Conservation (phyloP, 176 grass and related monocot genomes). For the Ananas comosus region DNA sequence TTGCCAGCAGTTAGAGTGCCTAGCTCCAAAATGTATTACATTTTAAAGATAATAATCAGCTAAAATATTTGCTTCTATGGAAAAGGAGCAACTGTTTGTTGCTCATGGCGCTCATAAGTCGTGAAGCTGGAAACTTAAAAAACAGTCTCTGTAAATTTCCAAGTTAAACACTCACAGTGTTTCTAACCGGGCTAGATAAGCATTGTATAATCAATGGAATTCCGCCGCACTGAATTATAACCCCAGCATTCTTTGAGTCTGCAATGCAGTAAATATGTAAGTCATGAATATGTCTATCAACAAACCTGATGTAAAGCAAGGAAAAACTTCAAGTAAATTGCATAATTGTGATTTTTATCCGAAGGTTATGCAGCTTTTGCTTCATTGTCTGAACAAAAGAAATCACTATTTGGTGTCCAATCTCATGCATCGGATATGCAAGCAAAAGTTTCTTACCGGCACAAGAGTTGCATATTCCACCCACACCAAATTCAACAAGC, state of each 20-base stretch:
- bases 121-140: not conserved
- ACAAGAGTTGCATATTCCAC: slow-evolving; percentile 79
- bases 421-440: too few species aligned
- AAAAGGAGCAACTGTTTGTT: not conserved
- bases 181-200: slow-evolving; percentile 75
- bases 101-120: not conserved
- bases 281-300: not conserved
- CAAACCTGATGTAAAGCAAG: too few species aligned
- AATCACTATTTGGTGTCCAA: too few species aligned
- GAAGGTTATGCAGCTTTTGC: too few species aligned
- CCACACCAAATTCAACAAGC: slow-evolving; percentile 67
- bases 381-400: too few species aligned
- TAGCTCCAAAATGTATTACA: not conserved
- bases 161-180: slow-evolving; percentile 56
- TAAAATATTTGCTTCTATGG: not conserved
- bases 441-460: slow-evolving; percentile 33
- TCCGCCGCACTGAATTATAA: slow-evolving; percentile 58
- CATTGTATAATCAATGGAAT: slow-evolving; percentile 81
- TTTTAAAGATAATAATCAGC: not conserved
- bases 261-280: slow-evolving; percentile 13
- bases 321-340: too few species aligned
- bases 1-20: not conserved
- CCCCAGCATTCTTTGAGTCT: slow-evolving; percentile 77
- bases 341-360: too few species aligned
- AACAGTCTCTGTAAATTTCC: not conserved